Evolutionary conservation across 2,329 filamentous ascomycete species (phyloP).

Genomic region (Arachnopeziza araneosa): DNA sequence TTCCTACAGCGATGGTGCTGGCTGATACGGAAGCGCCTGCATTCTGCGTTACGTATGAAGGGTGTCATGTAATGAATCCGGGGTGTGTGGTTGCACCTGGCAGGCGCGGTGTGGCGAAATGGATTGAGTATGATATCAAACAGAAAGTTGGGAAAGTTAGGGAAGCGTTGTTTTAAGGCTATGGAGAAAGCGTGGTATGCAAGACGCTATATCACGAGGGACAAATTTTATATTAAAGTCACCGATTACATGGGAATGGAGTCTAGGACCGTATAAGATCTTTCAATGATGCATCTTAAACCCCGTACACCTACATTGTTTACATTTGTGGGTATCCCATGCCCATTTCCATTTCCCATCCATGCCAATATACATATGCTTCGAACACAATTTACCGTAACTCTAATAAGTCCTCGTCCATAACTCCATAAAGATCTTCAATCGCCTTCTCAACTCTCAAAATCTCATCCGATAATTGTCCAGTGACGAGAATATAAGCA

Average conservation of each 20-base stretch:
- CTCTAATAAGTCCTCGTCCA: conserved; percentile 54
- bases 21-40: conserved; percentile 76
- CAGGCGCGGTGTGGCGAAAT: conserved; percentile 63
- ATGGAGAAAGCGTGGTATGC: neutral
- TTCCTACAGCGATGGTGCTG: conserved; percentile 78
- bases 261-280: neutral
- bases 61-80: conserved; percentile 93
- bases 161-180: conserved; percentile 22
- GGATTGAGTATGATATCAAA: conserved; percentile 77
- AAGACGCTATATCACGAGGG: neutral
- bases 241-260: neutral
- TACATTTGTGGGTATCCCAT: neutral
- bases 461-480: conserved; percentile 61
- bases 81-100: conserved; percentile 68
- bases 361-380: neutral
- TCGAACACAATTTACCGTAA: conserved; percentile 26
- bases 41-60: conserved; percentile 88
- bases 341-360: neutral
- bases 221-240: neutral
- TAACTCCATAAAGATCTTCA: conserved; percentile 56
- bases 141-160: conserved; percentile 26
- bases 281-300: neutral
- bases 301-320: neutral
- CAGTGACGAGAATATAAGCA: conserved; percentile 72
- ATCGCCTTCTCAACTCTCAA: conserved; percentile 55